Evolutionary conservation across 192 early-diverging fungal genomes (phyloP), one percentile per base, ranked within the genome.

Genomic region (Gigaspora rosea): DNA sequence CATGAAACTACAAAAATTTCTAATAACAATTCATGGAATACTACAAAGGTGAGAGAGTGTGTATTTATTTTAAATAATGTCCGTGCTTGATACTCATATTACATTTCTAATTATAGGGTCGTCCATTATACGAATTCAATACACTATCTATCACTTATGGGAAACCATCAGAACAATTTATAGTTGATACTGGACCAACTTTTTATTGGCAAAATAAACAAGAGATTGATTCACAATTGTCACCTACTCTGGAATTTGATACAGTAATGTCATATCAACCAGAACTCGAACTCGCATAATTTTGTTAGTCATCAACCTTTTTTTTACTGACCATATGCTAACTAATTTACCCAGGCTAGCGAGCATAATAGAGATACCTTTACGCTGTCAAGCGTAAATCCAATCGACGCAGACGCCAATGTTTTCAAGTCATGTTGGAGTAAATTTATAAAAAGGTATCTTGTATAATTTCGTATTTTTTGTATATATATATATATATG

Each of bases 41-140:
- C 50, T 56, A 57, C 13, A 27, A 57, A 56, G 12, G 33, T 57
- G 49, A 33, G 15, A 22, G n/a, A n/a, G n/a, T n/a, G n/a, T n/a
- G n/a, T n/a, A 27, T 56, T 41, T 56, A 9, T 20, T 51, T 9
- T n/a, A n/a, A 41, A n/a, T 51, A 36, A 52, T 49, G n/a, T 57
- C 13, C 8, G 13, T 56, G 5, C 8, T 36, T 54, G 52, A 54
- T 71, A 32, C 46, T 8, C n/a, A n/a, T n/a, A n/a, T n/a, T n/a
- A n/a, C n/a, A n/a, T 50, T 2, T 56, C 16, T 6, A 56, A 7
- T 47, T 18, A 36, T 56, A 72, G 48, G 33, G 32, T 47, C 13
- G 52, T 33, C 8, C 52, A 54, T 56, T 54, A 54, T 54, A 72
- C 71, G n/a, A 15, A 54, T 13, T 72, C 71, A n/a, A n/a, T n/a